Percentiles rank a stretch among this genome's conserved stretches.
Conservation (phyloP, 2,329 filamentous ascomycete species). For the Alternaria triticina region DNA sequence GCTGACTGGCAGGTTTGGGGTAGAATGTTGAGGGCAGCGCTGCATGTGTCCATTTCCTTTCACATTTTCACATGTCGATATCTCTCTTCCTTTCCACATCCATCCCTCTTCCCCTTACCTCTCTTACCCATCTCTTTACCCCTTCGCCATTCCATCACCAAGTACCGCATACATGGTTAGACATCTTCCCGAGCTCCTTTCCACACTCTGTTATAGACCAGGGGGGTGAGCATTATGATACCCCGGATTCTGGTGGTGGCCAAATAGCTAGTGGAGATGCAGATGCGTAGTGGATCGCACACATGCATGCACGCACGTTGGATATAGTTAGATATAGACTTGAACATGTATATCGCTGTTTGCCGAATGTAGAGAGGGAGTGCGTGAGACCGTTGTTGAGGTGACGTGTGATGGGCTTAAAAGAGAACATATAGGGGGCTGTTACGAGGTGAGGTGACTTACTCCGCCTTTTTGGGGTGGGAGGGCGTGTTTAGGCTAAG, state of each 20-base stretch:
- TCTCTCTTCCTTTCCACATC: background rate
- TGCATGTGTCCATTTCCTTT: background rate
- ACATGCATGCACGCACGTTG: background rate
- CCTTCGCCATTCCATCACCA: background rate
- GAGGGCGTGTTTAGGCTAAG: background rate
- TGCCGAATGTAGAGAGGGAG: background rate
- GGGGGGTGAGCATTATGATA: constrained; percentile 1
- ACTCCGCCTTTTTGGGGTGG: background rate
- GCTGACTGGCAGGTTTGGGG: background rate
- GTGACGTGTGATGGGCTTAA: background rate
- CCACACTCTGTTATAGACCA: background rate
- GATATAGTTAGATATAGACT: background rate
- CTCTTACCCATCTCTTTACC: background rate
- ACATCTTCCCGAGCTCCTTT: background rate
- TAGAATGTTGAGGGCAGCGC: background rate
- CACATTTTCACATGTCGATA: background rate
- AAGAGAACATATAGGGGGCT: background rate
- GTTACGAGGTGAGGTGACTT: background rate
- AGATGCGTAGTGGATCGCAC: background rate
- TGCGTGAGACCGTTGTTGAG: background rate
- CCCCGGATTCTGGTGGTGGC: constrained; percentile 4
- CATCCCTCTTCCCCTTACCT: background rate
- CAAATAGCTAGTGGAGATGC: background rate
- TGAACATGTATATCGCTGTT: background rate
- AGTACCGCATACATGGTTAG: background rate